Percentiles rank a stretch among this genome's conserved stretches.
phyloP scores from a whole-genome alignment of 805 yeast species.

The Debaryomyces castellii region DNA sequence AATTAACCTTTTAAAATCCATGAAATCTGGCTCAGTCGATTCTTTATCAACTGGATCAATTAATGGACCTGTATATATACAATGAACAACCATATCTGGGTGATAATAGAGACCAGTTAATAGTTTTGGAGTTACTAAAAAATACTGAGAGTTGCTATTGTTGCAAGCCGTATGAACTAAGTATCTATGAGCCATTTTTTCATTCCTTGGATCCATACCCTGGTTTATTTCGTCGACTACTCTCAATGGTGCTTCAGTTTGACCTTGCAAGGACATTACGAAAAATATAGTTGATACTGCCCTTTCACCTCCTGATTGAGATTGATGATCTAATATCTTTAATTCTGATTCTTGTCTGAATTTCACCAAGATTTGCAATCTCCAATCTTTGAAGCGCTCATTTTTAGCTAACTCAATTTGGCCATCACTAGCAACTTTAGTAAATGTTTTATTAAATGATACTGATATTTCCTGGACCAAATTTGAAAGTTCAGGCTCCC shows the following conservation, averaged over 20 bases:
- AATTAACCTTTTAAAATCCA: constrained; percentile 27
- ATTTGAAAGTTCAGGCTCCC: constrained; percentile 63
- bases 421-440: constrained; percentile 85
- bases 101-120: constrained; percentile 76
- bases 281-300: constrained; percentile 92
- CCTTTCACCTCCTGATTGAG: constrained; percentile 97
- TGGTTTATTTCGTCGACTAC: constrained; percentile 98
- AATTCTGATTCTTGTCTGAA: constrained; percentile 78
- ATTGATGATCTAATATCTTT: constrained; percentile 73
- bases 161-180: constrained; percentile 82
- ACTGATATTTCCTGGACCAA: constrained; percentile 57
- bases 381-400: constrained; percentile 71
- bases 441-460: constrained; percentile 66
- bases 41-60: constrained; percentile 18
- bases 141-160: constrained; percentile 68
- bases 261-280: constrained; percentile 85
- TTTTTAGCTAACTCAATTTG: constrained; percentile 59
- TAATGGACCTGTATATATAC: constrained; percentile 55
- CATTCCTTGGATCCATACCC: constrained; percentile 96
- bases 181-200: constrained; percentile 78
- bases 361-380: constrained; percentile 76
- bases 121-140: constrained; percentile 89
- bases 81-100: constrained; percentile 77
- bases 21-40: constrained; percentile 20
- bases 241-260: constrained; percentile 86